These are phyloP conservation scores for Amphicarpaea edgeworthii DNA, from an alignment of 306 rosid species.

Conservation along the genomic window DNA sequence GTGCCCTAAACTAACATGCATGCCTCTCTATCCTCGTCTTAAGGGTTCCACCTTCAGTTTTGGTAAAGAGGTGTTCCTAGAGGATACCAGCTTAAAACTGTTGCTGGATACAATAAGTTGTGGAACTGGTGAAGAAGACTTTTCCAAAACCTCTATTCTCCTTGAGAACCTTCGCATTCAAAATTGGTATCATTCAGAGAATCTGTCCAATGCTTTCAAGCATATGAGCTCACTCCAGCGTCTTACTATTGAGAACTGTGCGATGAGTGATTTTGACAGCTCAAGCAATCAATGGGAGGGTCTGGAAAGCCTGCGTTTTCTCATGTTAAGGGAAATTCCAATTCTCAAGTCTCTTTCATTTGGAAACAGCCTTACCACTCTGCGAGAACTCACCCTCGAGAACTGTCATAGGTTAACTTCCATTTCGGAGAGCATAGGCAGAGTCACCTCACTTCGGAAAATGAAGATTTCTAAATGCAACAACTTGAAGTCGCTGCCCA, in stretches of 20 bases:
- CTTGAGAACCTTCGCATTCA: too few species aligned
- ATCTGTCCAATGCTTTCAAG: not conserved
- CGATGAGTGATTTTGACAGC: not conserved
- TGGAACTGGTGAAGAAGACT: too few species aligned
- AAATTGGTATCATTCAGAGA: too few species aligned
- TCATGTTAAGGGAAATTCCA: not conserved
- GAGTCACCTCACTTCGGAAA: slow-evolving; percentile 16
- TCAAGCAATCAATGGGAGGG: not conserved
- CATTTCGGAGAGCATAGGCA: slow-evolving; percentile 11
- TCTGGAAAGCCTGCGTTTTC: not conserved
- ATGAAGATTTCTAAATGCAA: slow-evolving; percentile 24
- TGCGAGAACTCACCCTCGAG: slow-evolving; percentile 1
- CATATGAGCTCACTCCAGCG: not conserved
- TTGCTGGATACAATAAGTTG: too few species aligned
- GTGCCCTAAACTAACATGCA: too few species aligned
- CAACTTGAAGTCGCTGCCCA: not conserved
- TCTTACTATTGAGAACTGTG: slow-evolving; percentile 8
- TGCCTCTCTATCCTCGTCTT: too few species aligned
- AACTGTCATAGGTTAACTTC: slow-evolving; percentile 5
- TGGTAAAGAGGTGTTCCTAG: too few species aligned
- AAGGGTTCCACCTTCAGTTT: too few species aligned
- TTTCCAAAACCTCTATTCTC: too few species aligned
- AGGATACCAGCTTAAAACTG: too few species aligned
- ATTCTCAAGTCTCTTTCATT: not conserved
- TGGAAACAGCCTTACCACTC: not conserved